Base-by-base conservation (phyloP, 2,329 filamentous ascomycete genomes). In the Pseudogymnoascus sp. region DNA sequence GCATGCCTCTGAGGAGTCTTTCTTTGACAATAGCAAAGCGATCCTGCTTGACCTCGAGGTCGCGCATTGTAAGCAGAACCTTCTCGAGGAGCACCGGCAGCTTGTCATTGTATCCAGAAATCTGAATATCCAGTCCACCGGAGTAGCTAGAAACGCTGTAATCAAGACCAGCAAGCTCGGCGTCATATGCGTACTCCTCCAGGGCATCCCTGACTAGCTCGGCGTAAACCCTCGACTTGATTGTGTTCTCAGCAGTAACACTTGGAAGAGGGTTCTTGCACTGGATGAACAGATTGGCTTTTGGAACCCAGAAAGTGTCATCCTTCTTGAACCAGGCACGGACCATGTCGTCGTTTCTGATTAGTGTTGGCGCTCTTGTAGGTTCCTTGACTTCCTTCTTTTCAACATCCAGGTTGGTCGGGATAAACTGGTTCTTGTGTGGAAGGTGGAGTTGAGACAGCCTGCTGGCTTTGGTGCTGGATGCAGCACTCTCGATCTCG, bases 251-350 rank as follows among this genome's bases (percentile, higher is more conserved):
- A 1, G 92, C 89, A 4, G 89, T 92, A 1, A 89, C 83, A 72
- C 86, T 87, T n/a, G 89, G 86, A 52, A 96, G 76, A 0, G 92
- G 89, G 63, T 87, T 96, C 68, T 87, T 85, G 67, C 95, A 81
- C 67, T 87, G 90, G 66, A 96, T 84, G 66, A 92, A 84, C 15
- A 97, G 79, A 63, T 92, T 94, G 3, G 90, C 94, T 74, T 96
- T 96, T 7, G 94, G 94, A 8, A 97, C 94, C 92, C 93, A 97
- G 75, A 97, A 99, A 0, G 87, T 92, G 69, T 99, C 94, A 70
- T 99, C 94, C 76, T 97, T 97, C 79, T 99, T 99, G 80, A 87
- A 97, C 94, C 94, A 99, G 2, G 90, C 88, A 31, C 92, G 86
- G 0, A 90, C 86, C 35, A 86, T 78, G 5, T 87, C 81, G 67